These are phyloP conservation scores for Phaeolepiota aurea DNA, from an alignment of 768 basidiomycete species.

Conservation along the genomic window DNA sequence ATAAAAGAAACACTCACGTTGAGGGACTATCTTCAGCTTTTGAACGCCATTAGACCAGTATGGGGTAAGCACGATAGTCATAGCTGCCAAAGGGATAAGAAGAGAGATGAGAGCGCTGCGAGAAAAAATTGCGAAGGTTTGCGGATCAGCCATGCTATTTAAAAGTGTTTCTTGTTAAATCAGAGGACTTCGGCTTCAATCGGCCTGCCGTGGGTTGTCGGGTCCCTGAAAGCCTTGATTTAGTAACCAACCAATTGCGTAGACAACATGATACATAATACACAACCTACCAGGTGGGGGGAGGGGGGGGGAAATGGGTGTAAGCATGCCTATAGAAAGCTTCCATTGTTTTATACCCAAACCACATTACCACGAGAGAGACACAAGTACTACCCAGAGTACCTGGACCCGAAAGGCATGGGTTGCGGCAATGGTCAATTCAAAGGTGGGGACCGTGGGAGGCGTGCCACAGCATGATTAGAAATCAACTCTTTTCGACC, in stretches of 20 bases:
- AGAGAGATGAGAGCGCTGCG: slow-evolving; percentile 3
- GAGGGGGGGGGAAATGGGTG: too few relatives aligned
- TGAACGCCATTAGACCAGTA: slow-evolving; percentile 66
- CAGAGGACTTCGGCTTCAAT: neutral
- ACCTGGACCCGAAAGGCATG: too few relatives aligned
- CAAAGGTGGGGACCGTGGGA: too few relatives aligned
- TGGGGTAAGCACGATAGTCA: slow-evolving; percentile 63
- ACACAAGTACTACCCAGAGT: neutral
- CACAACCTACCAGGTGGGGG: too few relatives aligned
- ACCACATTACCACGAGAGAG: neutral
- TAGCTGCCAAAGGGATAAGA: slow-evolving; percentile 14
- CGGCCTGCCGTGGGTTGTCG: slow-evolving; percentile 8
- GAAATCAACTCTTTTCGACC: too few relatives aligned
- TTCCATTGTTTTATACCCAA: neutral
- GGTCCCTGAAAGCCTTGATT: slow-evolving; percentile 10
- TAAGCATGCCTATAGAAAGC: too few relatives aligned
- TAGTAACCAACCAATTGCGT: slow-evolving; percentile 5
- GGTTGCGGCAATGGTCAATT: too few relatives aligned
- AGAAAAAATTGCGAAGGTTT: slow-evolving; percentile 6
- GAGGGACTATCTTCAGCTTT: slow-evolving; percentile 53
- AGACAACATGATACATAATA: too few relatives aligned
- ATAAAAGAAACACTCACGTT: slow-evolving; percentile 33
- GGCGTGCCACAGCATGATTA: too few relatives aligned
- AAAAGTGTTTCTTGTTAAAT: neutral
- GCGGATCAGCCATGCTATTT: slow-evolving; percentile 1